Base-by-base conservation (phyloP, 352 stramenopile species). In the Phytophthora hybrid region DNA sequence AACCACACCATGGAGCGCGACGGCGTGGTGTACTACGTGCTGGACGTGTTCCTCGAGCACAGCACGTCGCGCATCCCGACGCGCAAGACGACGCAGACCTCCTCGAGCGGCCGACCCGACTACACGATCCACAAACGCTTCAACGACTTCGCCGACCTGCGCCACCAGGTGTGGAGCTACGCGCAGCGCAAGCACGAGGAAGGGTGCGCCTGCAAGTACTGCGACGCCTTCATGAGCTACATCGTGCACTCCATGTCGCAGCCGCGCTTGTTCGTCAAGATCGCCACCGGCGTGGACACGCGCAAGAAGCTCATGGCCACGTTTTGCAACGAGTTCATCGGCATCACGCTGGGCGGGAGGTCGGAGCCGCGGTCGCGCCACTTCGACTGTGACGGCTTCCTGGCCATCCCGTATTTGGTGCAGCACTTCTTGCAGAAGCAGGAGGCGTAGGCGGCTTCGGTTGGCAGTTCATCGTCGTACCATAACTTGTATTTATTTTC, bases 11-110 rank as follows among this genome's bases (percentile, higher is more conserved):
- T 47, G 31, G 61, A 79, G 55, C 81, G 83, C 29, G 67, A 73
- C 9, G 78, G 81, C 21, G 81, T 91, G 41, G 70, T 74, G 3
- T 89, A 79, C 66, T 90, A 90, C 65, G 66, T 83, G 14, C 54
- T 90, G 10, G 77, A 93, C 39, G 78, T 93, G n/a, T 93, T 81
- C 73, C 70, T 92, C 6, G 65, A 91, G 69, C 80, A 83, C 60
- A 71, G 69, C 39, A 80, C 83, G 63, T 88, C 71, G 23, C 84
- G 84, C 51, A 89, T 93, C 59, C 85, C 82, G 52, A 87, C 80
- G n/a, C 82, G 81, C 76, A 82, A 87, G 76, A 74, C 58, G 32
- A 31, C 59, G 39, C 65, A 86, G 58, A 44, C 62, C 2, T 23
- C 66, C 3, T 34, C 66, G n/a, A 81, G 46, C 34, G 70, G 53